Conservation (phyloP, 75 land plant species). For the Pseudotsuga menziesii region DNA sequence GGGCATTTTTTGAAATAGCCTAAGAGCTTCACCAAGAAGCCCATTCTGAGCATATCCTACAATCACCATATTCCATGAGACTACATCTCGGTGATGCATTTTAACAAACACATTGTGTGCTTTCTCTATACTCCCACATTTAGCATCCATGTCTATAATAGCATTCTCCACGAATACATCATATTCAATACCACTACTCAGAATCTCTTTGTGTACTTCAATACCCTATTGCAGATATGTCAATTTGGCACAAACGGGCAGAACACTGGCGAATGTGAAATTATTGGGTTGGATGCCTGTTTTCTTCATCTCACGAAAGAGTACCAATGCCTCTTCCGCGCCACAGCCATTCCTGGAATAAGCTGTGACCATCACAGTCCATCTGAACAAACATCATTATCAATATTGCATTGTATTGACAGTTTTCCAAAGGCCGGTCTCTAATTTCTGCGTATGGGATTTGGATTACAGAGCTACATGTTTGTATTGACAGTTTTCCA, state of each 20-base stretch:
- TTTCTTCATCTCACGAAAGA: constrained; percentile 24
- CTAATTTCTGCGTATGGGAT: too few relatives aligned
- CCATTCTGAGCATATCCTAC: constrained; percentile 17
- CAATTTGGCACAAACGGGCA: constrained; percentile 23
- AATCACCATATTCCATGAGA: constrained; percentile 33
- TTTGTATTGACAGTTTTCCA: too few relatives aligned
- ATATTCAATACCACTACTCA: constrained; percentile 11
- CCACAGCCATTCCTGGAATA: constrained; percentile 25
- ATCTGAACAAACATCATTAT: constrained; percentile 41
- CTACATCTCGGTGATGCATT: constrained; percentile 16
- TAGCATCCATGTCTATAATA: constrained; percentile 31
- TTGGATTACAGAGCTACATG: too few relatives aligned
- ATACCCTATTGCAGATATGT: neutral
- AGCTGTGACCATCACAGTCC: constrained; percentile 31
- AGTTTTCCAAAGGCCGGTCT: too few relatives aligned
- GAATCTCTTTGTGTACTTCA: constrained; percentile 21
- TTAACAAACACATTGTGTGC: constrained; percentile 20
- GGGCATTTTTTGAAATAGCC: constrained; percentile 19
- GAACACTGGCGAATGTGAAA: constrained; percentile 21
- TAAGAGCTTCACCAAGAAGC: constrained; percentile 20
- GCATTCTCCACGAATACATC: constrained; percentile 28
- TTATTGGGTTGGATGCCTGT: constrained; percentile 18
- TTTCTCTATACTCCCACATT: constrained; percentile 21
- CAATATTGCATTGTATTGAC: too few relatives aligned
- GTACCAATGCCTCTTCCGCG: constrained; percentile 16